Conservation (phyloP, 225 moss, liverwort and hornwort species). For the Takakia lepidozioides region DNA sequence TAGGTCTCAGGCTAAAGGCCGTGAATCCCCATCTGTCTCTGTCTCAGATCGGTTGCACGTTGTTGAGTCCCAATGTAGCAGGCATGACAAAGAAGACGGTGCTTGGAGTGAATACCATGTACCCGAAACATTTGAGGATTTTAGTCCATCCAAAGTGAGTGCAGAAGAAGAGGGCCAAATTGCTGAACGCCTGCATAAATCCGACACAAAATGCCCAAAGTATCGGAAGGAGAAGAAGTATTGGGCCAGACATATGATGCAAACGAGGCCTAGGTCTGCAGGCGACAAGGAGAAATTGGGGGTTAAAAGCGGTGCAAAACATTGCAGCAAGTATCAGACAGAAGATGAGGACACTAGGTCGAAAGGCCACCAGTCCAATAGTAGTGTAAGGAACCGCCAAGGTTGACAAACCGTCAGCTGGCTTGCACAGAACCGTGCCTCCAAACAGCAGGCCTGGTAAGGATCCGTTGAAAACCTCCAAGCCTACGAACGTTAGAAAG, state of each 20-base stretch:
- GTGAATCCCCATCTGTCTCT: no score
- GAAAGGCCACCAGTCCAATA: neutral
- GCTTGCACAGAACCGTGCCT: neutral
- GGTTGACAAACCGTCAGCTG: neutral
- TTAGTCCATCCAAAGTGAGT: neutral
- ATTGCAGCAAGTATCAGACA: neutral
- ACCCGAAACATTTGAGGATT: neutral
- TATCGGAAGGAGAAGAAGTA: neutral
- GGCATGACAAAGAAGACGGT: neutral
- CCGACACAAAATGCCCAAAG: neutral
- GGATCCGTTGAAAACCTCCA: neutral
- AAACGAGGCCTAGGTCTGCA: neutral
- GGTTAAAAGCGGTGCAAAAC: neutral
- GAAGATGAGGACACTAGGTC: neutral
- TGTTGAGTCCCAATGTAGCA: neutral
- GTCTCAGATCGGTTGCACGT: no score
- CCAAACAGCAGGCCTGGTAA: neutral
- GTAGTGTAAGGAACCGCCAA: neutral
- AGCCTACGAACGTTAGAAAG: neutral
- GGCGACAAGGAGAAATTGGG: neutral
- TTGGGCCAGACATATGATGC: neutral
- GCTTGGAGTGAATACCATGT: neutral
- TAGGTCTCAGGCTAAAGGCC: no score
- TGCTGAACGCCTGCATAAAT: neutral
- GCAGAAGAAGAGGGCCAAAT: neutral